Base-by-base conservation (phyloP, 306 rosid species). In the Boehmeria nivea region DNA sequence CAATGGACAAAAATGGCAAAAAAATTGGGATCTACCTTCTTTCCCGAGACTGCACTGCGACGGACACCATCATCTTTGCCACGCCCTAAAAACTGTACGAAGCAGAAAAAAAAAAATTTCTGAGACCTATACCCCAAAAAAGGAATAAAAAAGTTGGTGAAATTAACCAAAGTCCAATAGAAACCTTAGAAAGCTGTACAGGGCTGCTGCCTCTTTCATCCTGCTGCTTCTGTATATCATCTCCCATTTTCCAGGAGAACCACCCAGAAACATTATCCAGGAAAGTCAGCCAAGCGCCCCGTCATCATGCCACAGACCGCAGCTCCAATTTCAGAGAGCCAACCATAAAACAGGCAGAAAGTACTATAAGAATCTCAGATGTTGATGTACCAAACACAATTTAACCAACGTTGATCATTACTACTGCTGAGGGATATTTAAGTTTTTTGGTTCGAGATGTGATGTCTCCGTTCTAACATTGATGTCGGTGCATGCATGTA, bases 271-370 rank as follows among this genome's bases (percentile, higher is more conserved):
- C 78, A 80, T 79, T 64, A 81, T 78, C 84, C 91, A 81, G 76
- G 77, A 83, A 89, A 81, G 73, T 51, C 78, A 82, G 83, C 69
- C 74, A 67, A 74, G 85, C 53, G 23, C 74, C 89, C 78, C 73
- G 68, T 66, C 69, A 70, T 66, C 84, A 79, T 87, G 84, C 52
- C 95, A 72, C 81, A 75, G 86, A 83, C 78, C 95, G 90, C 96
- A 93, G 94, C 99, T 93, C 99, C 95, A 87, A 87, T 73, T 83
- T 79, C 83, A 76, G 76, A 83, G 94, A 93, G 90, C 89, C 87
- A 85, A 81, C 76, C 78, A 69, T 16, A 78, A 74, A 74, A 81
- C 60, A 83, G 79, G 81, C 77, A 85, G 89, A 77, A 81, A 74
- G 81, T 78, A 81, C 57, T 73, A 85, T 83, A 64, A 87, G 80